Conservation (phyloP, 371 early-diverging fungal genomes). For the Mortierella sp. region DNA sequence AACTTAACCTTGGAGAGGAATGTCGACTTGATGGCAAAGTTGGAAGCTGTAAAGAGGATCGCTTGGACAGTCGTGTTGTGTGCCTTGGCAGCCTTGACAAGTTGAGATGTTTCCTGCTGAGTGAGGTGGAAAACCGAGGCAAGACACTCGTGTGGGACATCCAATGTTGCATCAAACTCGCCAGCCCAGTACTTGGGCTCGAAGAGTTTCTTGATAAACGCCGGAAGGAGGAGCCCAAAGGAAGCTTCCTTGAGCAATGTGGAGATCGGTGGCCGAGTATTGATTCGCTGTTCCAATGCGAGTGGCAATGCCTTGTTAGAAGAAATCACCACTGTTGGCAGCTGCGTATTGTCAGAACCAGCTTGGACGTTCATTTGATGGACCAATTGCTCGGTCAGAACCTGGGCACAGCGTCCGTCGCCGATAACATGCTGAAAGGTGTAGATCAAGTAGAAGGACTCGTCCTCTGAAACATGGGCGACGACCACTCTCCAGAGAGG, state of each 20-base stretch:
- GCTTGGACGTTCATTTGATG: constrained; percentile 27
- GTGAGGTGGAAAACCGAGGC: constrained; percentile 13
- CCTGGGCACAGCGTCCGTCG: constrained; percentile 35
- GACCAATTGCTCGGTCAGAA: constrained; percentile 26
- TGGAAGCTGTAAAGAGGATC: constrained; percentile 28
- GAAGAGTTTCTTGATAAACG: constrained; percentile 17
- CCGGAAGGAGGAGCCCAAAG: constrained; percentile 19
- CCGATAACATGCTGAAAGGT: constrained; percentile 34
- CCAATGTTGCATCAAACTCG: constrained; percentile 23
- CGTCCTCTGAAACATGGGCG: constrained; percentile 27
- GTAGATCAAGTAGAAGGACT: constrained; percentile 32
- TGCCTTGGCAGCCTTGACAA: constrained; percentile 23
- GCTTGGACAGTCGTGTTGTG: constrained; percentile 30
- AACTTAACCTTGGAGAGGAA: constrained; percentile 23
- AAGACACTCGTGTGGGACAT: constrained; percentile 16
- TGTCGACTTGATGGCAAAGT: constrained; percentile 33
- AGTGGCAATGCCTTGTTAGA: constrained; percentile 14
- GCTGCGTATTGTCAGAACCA: not conserved
- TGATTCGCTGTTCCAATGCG: constrained; percentile 9
- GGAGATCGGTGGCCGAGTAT: constrained; percentile 10
- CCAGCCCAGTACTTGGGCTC: constrained; percentile 43
- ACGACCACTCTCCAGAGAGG: constrained; percentile 43
- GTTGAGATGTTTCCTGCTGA: constrained; percentile 24
- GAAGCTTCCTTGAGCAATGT: constrained; percentile 25
- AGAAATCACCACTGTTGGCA: constrained; percentile 12